phyloP scores from a whole-genome alignment of 441 rosid genomes.

The Lepidium campestre region DNA sequence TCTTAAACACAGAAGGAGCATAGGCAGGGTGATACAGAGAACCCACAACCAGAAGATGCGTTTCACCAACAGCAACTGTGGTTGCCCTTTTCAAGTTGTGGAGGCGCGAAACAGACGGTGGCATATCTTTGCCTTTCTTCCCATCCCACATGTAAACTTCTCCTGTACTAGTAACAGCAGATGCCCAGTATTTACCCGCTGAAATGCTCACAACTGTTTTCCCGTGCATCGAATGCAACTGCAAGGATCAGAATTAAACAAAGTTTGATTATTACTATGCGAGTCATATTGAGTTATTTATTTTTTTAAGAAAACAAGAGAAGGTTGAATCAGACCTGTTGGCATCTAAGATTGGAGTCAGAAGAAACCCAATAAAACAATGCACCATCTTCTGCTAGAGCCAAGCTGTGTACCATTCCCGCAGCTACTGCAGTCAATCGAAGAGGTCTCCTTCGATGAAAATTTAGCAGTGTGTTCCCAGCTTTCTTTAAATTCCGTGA shows the following conservation, averaged over 20 bases:
- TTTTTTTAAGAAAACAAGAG: neutral
- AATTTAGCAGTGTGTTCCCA: conserved; percentile 60
- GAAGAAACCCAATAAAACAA: conserved; percentile 92
- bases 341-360: conserved; percentile 86
- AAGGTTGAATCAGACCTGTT: conserved; percentile 55
- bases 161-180: conserved; percentile 79
- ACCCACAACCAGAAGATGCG: conserved; percentile 78
- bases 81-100: conserved; percentile 82
- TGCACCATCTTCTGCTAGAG: conserved; percentile 87
- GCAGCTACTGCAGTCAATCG: conserved; percentile 83
- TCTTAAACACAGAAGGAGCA: conserved; percentile 33
- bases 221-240: conserved; percentile 64
- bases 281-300: neutral
- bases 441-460: conserved; percentile 66
- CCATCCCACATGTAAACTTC: conserved; percentile 96
- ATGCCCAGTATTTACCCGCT: conserved; percentile 89
- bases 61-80: conserved; percentile 91
- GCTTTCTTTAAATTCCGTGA: conserved; percentile 75
- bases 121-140: conserved; percentile 52
- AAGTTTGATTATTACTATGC: neutral
- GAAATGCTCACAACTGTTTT: conserved; percentile 70
- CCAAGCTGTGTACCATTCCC: conserved; percentile 92
- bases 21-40: conserved; percentile 82
- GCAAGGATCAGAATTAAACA: conserved; percentile 14
- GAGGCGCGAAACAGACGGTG: conserved; percentile 64